These are phyloP conservation scores for Mycena epipterygia DNA, from an alignment of 768 basidiomycete genomes.

Conservation along the genomic window DNA sequence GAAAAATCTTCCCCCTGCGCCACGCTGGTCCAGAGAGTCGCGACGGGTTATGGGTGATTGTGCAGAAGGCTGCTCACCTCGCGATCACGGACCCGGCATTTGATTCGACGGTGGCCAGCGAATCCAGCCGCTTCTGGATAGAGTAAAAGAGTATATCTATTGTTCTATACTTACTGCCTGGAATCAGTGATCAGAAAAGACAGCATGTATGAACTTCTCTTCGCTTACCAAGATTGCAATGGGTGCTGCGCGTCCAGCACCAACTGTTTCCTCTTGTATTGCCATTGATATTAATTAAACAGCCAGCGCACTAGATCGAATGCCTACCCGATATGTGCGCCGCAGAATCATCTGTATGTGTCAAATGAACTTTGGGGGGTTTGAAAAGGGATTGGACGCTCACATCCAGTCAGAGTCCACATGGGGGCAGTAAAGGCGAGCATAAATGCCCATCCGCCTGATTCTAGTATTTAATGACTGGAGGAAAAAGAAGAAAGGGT, in stretches of 20 bases:
- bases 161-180: too few relatives aligned
- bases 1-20: slow-evolving; percentile 4
- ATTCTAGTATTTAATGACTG: background rate
- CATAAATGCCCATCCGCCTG: slow-evolving; percentile 82
- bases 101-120: background rate
- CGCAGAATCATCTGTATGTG: slow-evolving; percentile 74
- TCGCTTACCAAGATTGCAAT: slow-evolving; percentile 67
- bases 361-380: slow-evolving; percentile 2
- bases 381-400: slow-evolving; percentile 39
- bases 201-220: background rate
- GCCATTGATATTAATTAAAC: background rate
- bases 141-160: background rate
- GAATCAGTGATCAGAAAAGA: too few relatives aligned
- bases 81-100: background rate
- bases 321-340: slow-evolving; percentile 69
- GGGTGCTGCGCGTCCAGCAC: slow-evolving; percentile 74
- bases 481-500: slow-evolving; percentile 5
- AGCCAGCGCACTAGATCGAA: background rate
- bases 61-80: background rate
- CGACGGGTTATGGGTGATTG: background rate
- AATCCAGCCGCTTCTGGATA: background rate
- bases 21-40: background rate
- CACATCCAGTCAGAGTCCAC: slow-evolving; percentile 86
- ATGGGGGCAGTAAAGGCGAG: slow-evolving; percentile 80
- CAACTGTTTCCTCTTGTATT: slow-evolving; percentile 68